Evolutionary conservation across 169 alveolate species (phyloP), one percentile per base, ranked within the genome.

Genomic region (Miamiensis avidus): DNA sequence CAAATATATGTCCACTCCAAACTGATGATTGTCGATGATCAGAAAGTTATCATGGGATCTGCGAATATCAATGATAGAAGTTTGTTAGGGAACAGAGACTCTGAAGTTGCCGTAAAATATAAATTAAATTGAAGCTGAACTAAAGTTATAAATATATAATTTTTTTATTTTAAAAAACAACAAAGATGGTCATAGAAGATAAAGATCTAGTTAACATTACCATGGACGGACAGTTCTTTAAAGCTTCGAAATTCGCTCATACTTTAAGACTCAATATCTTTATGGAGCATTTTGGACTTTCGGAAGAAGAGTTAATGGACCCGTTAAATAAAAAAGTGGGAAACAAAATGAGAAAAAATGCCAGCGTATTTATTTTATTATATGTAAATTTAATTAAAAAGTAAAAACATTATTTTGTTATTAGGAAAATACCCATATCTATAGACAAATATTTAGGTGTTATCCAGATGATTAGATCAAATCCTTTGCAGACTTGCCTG

Each of bases 31-130:
- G 82, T 90, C 69, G 97, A 94, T 87, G 97, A 94, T 88, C 82
- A 82, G 75, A 78, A 83, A 0, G 95, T 91, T 72, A 78, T 94
- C 65, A 91, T 94, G 34, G 97, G 97, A n/a, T 89, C 94, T 82
- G 97, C 97, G 65, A 94, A 94, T 91, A 88, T 94, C 65, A 92
- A 94, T 86, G 97, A 94, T 87, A 93, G 97, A 76, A 89, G 95
- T 65, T 82, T 94, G 93, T 74, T 87, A 0, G 97, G 97, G 0
- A 85, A 84, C 29, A 87, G 96, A 86, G 97, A 94, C 81, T 97
- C 97, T 0, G 94, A 91, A 29, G 89, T 94, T 25, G 89, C 76
- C 20, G 89, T 31, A 81, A 91, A 92, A 74, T 94, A 77, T 82
- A 74, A 90, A 31, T 78, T 90, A 76, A 95, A 91, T 88, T 95